These are phyloP conservation scores for Saccharomycopsis guyanensis DNA, from an alignment of 805 yeast genomes.

Conservation along the genomic window DNA sequence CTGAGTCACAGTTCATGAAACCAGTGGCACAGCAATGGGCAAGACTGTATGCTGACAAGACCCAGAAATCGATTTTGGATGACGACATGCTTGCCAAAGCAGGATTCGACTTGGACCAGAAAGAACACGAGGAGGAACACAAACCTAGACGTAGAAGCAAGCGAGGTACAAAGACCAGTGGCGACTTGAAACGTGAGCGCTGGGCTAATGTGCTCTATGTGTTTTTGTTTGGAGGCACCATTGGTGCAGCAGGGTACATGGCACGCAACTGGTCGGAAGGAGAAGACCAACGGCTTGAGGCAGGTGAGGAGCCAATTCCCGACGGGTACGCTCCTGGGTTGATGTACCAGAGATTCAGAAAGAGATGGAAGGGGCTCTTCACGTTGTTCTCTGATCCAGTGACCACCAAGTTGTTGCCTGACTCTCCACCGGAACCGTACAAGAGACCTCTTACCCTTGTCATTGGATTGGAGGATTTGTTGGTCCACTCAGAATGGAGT, in stretches of 20 bases:
- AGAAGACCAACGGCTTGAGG: constrained; percentile 48
- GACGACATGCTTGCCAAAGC: constrained; percentile 81
- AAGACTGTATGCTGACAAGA: constrained; percentile 13
- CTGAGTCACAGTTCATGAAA: too few relatives aligned
- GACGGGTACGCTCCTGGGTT: constrained; percentile 63
- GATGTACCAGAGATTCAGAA: constrained; percentile 60
- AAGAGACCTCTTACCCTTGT: constrained; percentile 90
- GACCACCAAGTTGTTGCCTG: constrained; percentile 87
- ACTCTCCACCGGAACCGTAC: constrained; percentile 82
- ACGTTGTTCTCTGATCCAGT: constrained; percentile 89
- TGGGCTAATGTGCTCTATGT: constrained; percentile 70
- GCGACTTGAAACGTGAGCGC: constrained; percentile 76
- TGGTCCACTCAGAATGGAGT: constrained; percentile 89
- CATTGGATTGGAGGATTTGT: constrained; percentile 78
- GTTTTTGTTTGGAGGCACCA: constrained; percentile 41
- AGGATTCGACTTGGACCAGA: constrained; percentile 58
- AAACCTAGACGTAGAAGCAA: constrained; percentile 33
- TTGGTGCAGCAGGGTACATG: constrained; percentile 54
- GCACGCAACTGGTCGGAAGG: constrained; percentile 80
- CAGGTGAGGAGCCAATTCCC: constrained; percentile 37
- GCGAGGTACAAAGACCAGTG: constrained; percentile 55
- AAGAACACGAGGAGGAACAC: constrained; percentile 14
- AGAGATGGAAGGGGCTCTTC: constrained; percentile 68
- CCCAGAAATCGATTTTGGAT: constrained; percentile 49
- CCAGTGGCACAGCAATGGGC: too few relatives aligned